Base-by-base conservation (phyloP, 768 basidiomycete species). In the Suillus tomentosus region DNA sequence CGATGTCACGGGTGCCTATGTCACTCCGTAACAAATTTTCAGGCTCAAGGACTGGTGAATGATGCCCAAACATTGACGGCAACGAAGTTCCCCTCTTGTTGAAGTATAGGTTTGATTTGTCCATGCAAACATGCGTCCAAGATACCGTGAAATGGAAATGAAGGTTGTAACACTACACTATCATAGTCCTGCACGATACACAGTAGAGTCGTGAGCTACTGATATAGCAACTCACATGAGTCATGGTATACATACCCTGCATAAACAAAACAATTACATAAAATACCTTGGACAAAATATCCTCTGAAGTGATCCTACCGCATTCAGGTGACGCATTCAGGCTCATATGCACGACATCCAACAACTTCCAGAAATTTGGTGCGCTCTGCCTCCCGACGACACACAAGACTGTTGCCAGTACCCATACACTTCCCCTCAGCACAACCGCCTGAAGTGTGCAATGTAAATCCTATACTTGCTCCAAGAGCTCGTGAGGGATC, bases 331-430 rank as follows among this genome's bases (percentile, higher is more conserved):
- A 15, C 22, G 15, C 39, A 50, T 39, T 68, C 71, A 2, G 74
- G 79, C 64, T 86, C 85, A 66, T 81, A 87, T 31, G 75, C 73
- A 47, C 79, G 74, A 66, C 86, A 87, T 15, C 81, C 78, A 51
- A 85, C 74, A 24, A 67, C 68, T 64, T 75, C 74, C 40, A 87
- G 67, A 78, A 86, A 86, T 59, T 66, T 71, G 45, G 65, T 70
- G 22, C 82, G 79, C 65, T 80, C 80, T 62, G 79, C 74, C 45
- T 83, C 82, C 63, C 76, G 75, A 62, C 77, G 72, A 70, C 79
- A 80, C 14, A 78, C 15, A 2, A 81, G 70, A 61, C 75, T 80
- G 59, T 78, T 79, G 7, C 69, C 68, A 31, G 72, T 66, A 0
- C 80, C 79, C 70, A 79, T 77, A 60, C 79, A 82, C 66, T 77